phyloP scores from a whole-genome alignment of 75 land plant genomes.

The Ceratopteris richardii region DNA sequence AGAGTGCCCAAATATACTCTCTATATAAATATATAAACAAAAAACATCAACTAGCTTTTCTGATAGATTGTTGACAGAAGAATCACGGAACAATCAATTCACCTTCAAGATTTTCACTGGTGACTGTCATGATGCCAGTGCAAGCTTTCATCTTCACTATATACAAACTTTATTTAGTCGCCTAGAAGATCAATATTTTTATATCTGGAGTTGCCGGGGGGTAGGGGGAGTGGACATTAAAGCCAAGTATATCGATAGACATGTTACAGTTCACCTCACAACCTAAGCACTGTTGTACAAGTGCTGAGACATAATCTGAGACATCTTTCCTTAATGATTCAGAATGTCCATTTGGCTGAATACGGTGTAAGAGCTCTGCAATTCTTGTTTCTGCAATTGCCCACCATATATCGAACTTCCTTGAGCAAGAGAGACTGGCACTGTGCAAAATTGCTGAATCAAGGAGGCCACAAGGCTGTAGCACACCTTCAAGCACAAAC shows the following conservation, averaged over 20 bases:
- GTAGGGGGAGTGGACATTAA: neutral
- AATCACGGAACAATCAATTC: no score
- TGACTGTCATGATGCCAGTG: neutral
- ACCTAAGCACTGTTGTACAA: constrained; percentile 62
- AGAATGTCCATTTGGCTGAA: constrained; percentile 74
- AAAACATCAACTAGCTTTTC: no score
- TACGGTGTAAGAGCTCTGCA: constrained; percentile 62
- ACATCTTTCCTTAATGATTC: constrained; percentile 74
- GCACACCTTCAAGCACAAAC: no score
- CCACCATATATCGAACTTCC: constrained; percentile 79
- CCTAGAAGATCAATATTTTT: neutral
- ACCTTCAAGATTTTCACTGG: no score
- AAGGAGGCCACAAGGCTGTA: no score
- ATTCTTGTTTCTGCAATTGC: constrained; percentile 61
- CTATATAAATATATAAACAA: no score
- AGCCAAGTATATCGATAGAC: neutral
- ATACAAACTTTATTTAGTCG: neutral
- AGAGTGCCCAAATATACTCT: no score
- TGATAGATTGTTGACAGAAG: no score
- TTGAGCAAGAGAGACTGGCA: no score
- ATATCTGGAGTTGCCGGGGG: neutral
- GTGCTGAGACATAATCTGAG: constrained; percentile 62
- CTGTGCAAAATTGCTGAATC: no score
- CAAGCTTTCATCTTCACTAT: neutral
- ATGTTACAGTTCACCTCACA: constrained; percentile 47